These are phyloP conservation scores for Emergomyces orientalis DNA, from an alignment of 2,329 filamentous ascomycete genomes.

Conservation along the genomic window DNA sequence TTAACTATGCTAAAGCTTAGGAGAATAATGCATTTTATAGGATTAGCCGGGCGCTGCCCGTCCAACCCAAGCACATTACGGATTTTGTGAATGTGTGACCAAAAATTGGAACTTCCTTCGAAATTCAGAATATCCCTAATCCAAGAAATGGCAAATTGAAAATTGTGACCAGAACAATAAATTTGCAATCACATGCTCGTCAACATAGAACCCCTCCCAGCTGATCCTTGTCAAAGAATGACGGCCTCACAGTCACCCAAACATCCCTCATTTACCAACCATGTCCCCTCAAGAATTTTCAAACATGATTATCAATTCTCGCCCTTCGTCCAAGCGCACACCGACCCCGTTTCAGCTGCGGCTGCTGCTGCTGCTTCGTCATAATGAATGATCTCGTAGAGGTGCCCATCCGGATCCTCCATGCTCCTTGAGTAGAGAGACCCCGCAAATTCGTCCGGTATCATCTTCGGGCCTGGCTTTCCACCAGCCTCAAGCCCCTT, in stretches of 20 bases:
- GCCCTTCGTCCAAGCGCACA: neutral
- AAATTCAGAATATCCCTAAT: neutral
- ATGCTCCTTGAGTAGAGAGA: constrained; percentile 10
- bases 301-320: neutral
- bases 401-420: constrained; percentile 12
- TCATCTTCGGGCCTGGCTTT: constrained; percentile 9
- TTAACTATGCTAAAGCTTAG: neutral
- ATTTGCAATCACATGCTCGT: neutral
- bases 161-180: neutral
- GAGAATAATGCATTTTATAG: neutral
- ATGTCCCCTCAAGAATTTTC: neutral
- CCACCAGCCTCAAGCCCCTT: constrained; percentile 11
- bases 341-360: no score
- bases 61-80: neutral
- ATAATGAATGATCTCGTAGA: constrained; percentile 11
- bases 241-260: neutral
- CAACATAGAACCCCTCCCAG: neutral
- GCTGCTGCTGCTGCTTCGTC: neutral
- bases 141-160: neutral
- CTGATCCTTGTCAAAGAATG: neutral
- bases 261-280: neutral
- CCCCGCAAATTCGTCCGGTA: constrained; percentile 7
- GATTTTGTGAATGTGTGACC: neutral
- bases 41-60: neutral
- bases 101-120: neutral